Evolutionary conservation across 2,329 filamentous ascomycete genomes (phyloP), one percentile per base, ranked within the genome.

Genomic region (Emergomyces pasteurianus): DNA sequence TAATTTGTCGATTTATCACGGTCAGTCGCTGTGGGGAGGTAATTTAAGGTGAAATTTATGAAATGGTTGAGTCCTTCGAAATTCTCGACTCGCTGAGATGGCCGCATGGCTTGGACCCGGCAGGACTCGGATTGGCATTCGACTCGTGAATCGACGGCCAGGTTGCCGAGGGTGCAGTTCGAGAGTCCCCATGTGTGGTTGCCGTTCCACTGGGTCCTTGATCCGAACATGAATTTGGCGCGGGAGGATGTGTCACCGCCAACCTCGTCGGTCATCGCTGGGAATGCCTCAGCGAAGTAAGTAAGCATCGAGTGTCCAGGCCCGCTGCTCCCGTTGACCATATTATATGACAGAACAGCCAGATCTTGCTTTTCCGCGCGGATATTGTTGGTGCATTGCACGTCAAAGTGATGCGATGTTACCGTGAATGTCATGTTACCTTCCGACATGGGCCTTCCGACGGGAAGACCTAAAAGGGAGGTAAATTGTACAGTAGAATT

Each of bases 211-310:
- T 31, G 3, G 38, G 54, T 57, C n/a, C 54, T 36, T 16, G 54
- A 57, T n/a, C 54, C 54, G 54, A 57, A 57, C 54, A 57, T 31
- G 21, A 57, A 43, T 43, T 57, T 57, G 36, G 54, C 21, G 14
- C 54, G 38, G 6, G 38, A 57, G 26, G 36, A 43, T 42, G 10
- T 26, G 36, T 57, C 54, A 23, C 54, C 54, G 54, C 54, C 54
- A 18, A 57, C 54, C 21, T 43, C 54, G 12, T 57, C 54, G 6
- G 54, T 57, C 34, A 43, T 28, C 31, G 23, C 18, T 36, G 54
- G 54, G 16, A 57, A 7, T 42, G 12, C 10, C 2, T 43, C 18
- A 3, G 38, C 36, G 14, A 57, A 21, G 21, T 43, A n/a, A 23
- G n/a, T 2, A 9, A 57, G 36, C 36, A 57, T 42, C 1, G 54